Percentiles rank a stretch among this genome's conserved stretches.
phyloP scores from a whole-genome alignment of 306 rosid species.

The Vachellia pachyceras region DNA sequence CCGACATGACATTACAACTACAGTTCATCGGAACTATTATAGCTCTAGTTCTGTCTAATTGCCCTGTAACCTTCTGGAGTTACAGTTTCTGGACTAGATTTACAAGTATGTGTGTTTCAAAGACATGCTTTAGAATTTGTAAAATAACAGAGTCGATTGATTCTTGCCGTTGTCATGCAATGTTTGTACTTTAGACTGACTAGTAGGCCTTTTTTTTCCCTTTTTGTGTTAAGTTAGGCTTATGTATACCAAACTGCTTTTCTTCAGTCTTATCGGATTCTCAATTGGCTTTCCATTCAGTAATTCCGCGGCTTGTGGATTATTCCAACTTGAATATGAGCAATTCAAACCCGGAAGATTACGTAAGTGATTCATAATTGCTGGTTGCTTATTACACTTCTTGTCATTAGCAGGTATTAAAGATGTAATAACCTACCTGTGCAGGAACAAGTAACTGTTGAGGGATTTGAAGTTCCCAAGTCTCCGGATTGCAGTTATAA shows the following conservation, averaged over 20 bases:
- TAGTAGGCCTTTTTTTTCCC: background rate
- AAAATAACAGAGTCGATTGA: background rate
- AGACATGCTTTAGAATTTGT: background rate
- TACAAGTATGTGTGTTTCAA: background rate
- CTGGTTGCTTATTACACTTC: slow-evolving; percentile 35
- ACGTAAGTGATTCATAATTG: slow-evolving; percentile 54
- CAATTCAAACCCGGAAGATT: slow-evolving; percentile 60
- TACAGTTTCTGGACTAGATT: background rate
- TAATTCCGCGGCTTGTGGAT: slow-evolving; percentile 46
- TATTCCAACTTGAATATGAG: slow-evolving; percentile 63
- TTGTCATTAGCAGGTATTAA: slow-evolving; percentile 29
- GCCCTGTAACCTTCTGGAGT: background rate
- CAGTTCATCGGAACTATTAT: background rate
- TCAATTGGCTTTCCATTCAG: slow-evolving; percentile 45
- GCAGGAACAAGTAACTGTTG: slow-evolving; percentile 79
- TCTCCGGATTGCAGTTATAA: slow-evolving; percentile 90
- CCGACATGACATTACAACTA: slow-evolving; percentile 1
- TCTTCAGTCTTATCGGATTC: slow-evolving; percentile 60
- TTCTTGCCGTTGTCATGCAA: background rate
- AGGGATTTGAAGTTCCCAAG: slow-evolving; percentile 82
- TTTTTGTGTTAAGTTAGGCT: slow-evolving; percentile 3
- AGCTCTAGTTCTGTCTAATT: background rate
- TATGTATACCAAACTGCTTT: slow-evolving; percentile 32
- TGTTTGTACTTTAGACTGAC: background rate
- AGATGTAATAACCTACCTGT: slow-evolving; percentile 35